Percentiles rank a stretch among this genome's conserved stretches.
Evolutionary conservation across 2,329 filamentous ascomycete genomes (phyloP).

Genomic region (Diaporthe amygdali): DNA sequence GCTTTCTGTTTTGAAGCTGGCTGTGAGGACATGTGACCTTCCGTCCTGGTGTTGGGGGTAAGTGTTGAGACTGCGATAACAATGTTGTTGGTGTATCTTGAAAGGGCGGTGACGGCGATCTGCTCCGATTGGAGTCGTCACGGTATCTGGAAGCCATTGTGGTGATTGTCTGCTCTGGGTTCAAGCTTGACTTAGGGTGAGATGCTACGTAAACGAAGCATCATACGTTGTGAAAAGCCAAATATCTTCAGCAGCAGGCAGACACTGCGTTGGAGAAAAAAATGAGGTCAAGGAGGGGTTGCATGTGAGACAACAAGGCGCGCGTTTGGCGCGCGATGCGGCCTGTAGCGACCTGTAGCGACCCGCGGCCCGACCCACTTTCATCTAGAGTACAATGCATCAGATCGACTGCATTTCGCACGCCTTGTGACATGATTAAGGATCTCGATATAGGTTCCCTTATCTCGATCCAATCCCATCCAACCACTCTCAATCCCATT

Average conservation of each 20-base stretch:
- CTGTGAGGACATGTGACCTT: conserved; percentile 16
- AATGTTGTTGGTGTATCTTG: conserved; percentile 14
- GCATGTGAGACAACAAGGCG: conserved; percentile 7
- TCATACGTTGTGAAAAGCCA: neutral
- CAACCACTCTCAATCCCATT: neutral
- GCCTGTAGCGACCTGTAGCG: neutral
- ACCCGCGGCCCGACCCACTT: conserved; percentile 11
- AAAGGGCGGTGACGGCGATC: conserved; percentile 13
- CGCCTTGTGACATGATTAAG: neutral
- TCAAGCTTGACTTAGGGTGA: neutral
- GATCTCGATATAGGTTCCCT: neutral
- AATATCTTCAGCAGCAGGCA: neutral
- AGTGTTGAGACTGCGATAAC: neutral
- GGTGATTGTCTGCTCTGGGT: neutral
- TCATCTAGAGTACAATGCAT: neutral
- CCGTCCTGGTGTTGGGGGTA: conserved; percentile 8
- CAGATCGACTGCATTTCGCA: neutral
- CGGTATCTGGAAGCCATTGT: neutral
- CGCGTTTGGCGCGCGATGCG: neutral
- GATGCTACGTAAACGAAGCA: no score
- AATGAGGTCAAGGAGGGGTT: conserved; percentile 7
- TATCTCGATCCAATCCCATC: conserved; percentile 10
- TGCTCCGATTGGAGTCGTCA: neutral
- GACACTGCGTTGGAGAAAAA: neutral
- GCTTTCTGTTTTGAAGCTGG: conserved; percentile 14